Percentiles rank a stretch among this genome's conserved stretches.
These are phyloP conservation scores for Papiliotrema flavescens DNA, from an alignment of 1,284 basidiomycete species.

Conservation along the genomic window DNA sequence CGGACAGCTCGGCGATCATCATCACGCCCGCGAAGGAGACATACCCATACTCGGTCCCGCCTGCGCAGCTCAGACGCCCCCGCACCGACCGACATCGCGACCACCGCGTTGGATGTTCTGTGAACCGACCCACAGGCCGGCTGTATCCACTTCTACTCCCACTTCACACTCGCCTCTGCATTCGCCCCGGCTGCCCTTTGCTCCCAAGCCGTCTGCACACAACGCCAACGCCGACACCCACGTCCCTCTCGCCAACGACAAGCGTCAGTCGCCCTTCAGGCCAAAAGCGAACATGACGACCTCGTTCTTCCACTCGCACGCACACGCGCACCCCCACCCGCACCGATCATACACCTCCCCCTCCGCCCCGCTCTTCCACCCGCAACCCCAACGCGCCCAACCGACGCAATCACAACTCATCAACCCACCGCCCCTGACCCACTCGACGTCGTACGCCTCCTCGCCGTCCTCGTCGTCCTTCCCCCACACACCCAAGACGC, in stretches of 20 bases:
- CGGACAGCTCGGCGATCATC: no score
- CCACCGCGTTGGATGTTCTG: slow-evolving; percentile 9
- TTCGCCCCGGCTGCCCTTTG: not conserved
- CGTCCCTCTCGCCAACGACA: no score
- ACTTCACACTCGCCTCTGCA: not conserved
- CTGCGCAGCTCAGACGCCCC: no score
- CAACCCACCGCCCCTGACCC: not conserved
- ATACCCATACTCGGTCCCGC: no score
- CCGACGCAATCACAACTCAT: not conserved
- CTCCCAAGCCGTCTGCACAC: not conserved
- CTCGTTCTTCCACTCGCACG: not conserved
- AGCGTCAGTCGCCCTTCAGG: not conserved
- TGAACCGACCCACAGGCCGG: slow-evolving; percentile 7
- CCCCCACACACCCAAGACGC: slow-evolving; percentile 1
- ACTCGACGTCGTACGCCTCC: not conserved
- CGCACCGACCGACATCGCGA: not conserved
- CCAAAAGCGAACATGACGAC: not conserved
- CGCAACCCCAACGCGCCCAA: slow-evolving; percentile 1
- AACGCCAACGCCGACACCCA: no score
- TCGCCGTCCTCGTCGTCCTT: slow-evolving; percentile 1
- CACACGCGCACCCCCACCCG: not conserved
- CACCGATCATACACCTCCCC: slow-evolving; percentile 1
- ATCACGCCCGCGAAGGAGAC: no score
- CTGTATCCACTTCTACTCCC: slow-evolving; percentile 6
- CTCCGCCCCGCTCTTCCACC: slow-evolving; percentile 5